phyloP scores from a whole-genome alignment of 352 stramenopile genomes.

The Hyphochytrium catenoides region DNA sequence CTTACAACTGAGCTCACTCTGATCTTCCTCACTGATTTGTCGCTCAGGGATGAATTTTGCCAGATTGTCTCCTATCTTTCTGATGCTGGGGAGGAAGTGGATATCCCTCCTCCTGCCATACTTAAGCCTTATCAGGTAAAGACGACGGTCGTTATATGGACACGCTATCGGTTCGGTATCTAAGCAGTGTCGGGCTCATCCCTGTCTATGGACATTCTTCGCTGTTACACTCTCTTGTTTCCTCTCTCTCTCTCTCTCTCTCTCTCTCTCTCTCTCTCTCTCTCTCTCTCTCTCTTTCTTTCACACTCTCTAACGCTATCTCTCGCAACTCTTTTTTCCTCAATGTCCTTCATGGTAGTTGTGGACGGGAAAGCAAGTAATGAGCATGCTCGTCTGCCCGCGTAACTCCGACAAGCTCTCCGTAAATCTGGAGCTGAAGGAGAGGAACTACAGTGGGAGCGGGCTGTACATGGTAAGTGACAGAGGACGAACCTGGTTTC shows the following conservation, averaged over 20 bases:
- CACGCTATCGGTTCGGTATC: no score
- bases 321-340: no score
- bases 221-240: no score
- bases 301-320: no score
- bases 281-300: no score
- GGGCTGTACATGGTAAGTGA: conserved; percentile 98
- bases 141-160: no score
- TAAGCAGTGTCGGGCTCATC: no score
- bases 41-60: conserved; percentile 55
- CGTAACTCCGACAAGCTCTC: conserved; percentile 57
- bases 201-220: no score
- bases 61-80: conserved; percentile 80
- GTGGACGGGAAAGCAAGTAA: conserved; percentile 98
- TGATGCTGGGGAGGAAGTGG: conserved; percentile 82
- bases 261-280: no score
- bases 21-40: background rate
- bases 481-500: conserved; percentile 15
- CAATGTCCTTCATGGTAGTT: no score
- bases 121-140: conserved; percentile 58
- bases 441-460: conserved; percentile 89
- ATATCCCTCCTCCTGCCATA: conserved; percentile 57
- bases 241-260: no score
- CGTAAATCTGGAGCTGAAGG: conserved; percentile 65
- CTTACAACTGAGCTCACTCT: background rate
- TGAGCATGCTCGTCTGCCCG: conserved; percentile 53